These are phyloP conservation scores for Microglena sp. DNA, from an alignment of 139 green algal genomes.

Conservation along the genomic window DNA sequence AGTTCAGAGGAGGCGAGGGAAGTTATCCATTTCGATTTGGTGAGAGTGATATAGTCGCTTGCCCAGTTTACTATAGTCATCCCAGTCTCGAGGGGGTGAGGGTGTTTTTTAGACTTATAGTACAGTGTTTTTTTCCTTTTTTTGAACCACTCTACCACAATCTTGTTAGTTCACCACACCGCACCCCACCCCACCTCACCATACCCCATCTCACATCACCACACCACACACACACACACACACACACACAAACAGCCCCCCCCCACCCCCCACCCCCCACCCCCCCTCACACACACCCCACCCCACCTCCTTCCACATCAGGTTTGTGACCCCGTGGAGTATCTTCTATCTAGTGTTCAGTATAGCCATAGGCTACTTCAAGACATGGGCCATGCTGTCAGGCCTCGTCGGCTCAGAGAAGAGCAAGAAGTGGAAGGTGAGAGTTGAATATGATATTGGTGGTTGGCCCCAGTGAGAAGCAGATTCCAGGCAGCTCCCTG, in stretches of 20 bases:
- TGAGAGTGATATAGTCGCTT: too few relatives aligned
- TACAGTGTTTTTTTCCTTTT: neutral
- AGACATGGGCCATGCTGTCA: constrained; percentile 43
- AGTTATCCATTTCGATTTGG: too few relatives aligned
- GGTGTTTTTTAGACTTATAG: neutral
- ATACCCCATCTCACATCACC: too few relatives aligned
- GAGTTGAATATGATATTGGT: neutral
- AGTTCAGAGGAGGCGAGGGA: too few relatives aligned
- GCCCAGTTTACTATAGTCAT: too few relatives aligned
- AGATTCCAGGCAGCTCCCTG: neutral
- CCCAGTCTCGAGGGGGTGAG: too few relatives aligned
- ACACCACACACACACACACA: too few relatives aligned
- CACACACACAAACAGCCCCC: too few relatives aligned
- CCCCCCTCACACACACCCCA: neutral
- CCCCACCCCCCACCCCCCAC: too few relatives aligned
- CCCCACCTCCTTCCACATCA: constrained; percentile 4
- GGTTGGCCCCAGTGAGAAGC: neutral
- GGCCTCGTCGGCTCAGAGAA: constrained; percentile 47
- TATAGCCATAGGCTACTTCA: constrained; percentile 39
- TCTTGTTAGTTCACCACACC: too few relatives aligned
- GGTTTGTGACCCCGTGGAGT: constrained; percentile 47
- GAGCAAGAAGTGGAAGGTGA: constrained; percentile 55
- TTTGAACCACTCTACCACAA: too few relatives aligned
- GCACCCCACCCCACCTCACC: too few relatives aligned
- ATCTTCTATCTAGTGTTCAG: constrained; percentile 49